Evolutionary conservation across 768 basidiomycete species (phyloP).

Genomic region (Tulasnella sp.): DNA sequence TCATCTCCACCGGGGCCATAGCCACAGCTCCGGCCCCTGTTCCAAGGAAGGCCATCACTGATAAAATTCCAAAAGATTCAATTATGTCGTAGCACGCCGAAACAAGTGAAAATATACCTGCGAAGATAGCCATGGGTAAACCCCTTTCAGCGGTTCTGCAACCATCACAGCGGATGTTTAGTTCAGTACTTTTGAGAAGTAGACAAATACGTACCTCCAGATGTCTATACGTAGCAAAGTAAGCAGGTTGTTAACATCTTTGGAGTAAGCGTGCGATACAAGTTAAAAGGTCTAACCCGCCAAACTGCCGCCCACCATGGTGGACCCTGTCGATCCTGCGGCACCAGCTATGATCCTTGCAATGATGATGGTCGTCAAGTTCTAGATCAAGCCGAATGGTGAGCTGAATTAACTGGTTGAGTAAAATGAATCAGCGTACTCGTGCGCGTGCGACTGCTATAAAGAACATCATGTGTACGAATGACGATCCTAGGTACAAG

Average conservation of each 20-base stretch:
- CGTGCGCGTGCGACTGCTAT: conserved; percentile 31
- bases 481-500: conserved; percentile 38
- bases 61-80: background rate
- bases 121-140: conserved; percentile 66
- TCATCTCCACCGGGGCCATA: conserved; percentile 39
- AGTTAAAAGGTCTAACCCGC: conserved; percentile 29
- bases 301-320: conserved; percentile 32
- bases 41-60: background rate
- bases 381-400: conserved; percentile 27
- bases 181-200: too few relatives aligned
- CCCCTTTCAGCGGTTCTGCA: conserved; percentile 43
- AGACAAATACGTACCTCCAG: background rate
- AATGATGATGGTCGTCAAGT: conserved; percentile 53
- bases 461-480: conserved; percentile 44
- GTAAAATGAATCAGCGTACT: background rate
- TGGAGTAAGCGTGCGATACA: conserved; percentile 23
- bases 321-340: conserved; percentile 28
- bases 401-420: background rate
- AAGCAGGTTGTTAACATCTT: too few relatives aligned
- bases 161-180: background rate
- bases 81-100: conserved; percentile 28
- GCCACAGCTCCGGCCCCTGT: conserved; percentile 43
- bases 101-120: conserved; percentile 48
- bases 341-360: conserved; percentile 52
- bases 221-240: background rate